Evolutionary conservation across 1,284 basidiomycete genomes (phyloP).

Genomic region (Austroboletus rostrupii): DNA sequence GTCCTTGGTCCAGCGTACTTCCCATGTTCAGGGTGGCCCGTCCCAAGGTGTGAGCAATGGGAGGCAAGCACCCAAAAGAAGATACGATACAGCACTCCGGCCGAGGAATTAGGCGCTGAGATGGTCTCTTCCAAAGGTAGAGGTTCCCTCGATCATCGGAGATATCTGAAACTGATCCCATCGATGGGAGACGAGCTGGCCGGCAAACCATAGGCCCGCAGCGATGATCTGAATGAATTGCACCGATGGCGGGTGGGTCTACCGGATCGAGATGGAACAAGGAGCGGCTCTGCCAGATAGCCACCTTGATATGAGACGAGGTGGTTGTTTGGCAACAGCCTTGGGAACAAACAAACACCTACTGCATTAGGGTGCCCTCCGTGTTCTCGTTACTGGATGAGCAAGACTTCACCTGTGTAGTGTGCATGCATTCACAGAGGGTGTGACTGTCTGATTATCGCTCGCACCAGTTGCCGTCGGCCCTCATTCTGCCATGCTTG

Average conservation of each 20-base stretch:
- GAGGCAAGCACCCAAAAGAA: not conserved
- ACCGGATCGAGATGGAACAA: too few relatives aligned
- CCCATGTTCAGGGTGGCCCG: constrained; percentile 18
- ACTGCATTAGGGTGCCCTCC: constrained; percentile 5
- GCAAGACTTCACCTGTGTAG: constrained; percentile 5
- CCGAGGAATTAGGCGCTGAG: not conserved
- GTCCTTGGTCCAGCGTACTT: not conserved
- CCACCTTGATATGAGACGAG: not conserved
- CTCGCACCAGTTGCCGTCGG: not conserved
- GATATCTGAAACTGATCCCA: constrained; percentile 8
- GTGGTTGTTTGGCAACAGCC: constrained; percentile 25
- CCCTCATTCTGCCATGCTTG: constrained; percentile 18
- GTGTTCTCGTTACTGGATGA: constrained; percentile 5
- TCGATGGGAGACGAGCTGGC: constrained; percentile 1
- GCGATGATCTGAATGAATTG: not conserved
- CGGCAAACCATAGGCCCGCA: not conserved
- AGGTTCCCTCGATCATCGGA: constrained; percentile 8
- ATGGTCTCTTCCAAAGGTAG: not conserved
- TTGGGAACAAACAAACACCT: constrained; percentile 30
- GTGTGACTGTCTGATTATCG: not conserved
- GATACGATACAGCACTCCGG: not conserved
- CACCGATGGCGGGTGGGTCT: not conserved
- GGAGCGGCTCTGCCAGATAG: too few relatives aligned
- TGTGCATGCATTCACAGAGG: constrained; percentile 1
- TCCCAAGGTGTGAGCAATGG: not conserved